A percentile compares a stretch with the other conserved stretches of the same genome.
phyloP scores from a whole-genome alignment of 2,329 filamentous ascomycete species.

The Talaromyces sp. region DNA sequence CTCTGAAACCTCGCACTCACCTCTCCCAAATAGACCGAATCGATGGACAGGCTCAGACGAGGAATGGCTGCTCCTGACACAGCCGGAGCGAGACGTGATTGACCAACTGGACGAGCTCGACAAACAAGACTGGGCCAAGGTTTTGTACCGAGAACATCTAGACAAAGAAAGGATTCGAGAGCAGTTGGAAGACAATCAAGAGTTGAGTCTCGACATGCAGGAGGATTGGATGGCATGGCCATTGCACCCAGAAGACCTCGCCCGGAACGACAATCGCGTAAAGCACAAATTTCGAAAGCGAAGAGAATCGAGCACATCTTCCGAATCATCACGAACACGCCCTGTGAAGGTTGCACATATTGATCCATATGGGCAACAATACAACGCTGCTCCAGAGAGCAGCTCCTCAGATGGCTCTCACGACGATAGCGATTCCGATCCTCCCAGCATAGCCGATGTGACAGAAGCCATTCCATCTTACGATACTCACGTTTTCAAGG shows the following conservation, averaged over 20 bases:
- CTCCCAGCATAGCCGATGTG: conserved; percentile 49
- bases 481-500: conserved; percentile 49
- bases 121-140: not conserved
- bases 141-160: not conserved
- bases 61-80: not conserved
- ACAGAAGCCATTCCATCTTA: conserved; percentile 43
- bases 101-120: not conserved
- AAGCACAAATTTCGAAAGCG: not conserved
- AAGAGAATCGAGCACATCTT: not conserved
- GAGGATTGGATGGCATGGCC: not conserved
- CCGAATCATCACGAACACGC: not conserved
- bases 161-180: not conserved
- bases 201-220: not conserved
- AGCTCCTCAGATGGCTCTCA: not conserved
- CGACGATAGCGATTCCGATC: conserved; percentile 57
- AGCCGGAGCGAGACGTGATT: not conserved
- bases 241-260: not conserved
- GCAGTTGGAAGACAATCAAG: not conserved
- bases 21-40: not conserved
- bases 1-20: not conserved
- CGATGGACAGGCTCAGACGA: not conserved
- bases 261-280: not conserved
- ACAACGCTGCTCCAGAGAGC: not conserved
- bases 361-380: not conserved
- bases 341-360: not conserved